Base-by-base conservation (phyloP, 75 land plant species). In the Sequoiadendron giganteum region DNA sequence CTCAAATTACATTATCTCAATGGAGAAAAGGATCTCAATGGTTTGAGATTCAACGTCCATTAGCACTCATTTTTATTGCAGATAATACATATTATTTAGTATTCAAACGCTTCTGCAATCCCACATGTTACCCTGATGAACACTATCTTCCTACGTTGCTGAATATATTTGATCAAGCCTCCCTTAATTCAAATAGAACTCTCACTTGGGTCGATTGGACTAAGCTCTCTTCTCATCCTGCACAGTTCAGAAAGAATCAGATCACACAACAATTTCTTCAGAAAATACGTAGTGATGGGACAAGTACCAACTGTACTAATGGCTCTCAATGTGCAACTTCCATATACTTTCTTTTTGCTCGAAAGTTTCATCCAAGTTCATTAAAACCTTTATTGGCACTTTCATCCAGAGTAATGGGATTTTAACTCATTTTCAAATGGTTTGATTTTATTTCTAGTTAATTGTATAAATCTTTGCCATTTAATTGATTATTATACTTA, bases 181-280 rank as follows among this genome's bases (percentile, higher is more conserved):
- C 90, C 3, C 34, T 55, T 72, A 90, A 86, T 78, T 89, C 97
- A 1, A 95, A 90, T 61, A 87, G 94, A 65, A 95, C 89, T 54
- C 88, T 96, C 72, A 96, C 97, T 3, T 94, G 95, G 90, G 97
- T 95, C 34, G 95, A 95, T 61, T 96, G 97, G 97, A 93, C 94
- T 0, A 73, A 88, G 19, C 91, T 92, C 15, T 95, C 94, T 18
- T 90, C 94, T 21, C 94, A 93, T 39, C 93, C 93, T 5, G 93
- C 89, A 2, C 89, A 56, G 78, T 93, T 86, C 84, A 87, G 89
- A 21, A 40, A 10, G 13, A 39, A 86, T 56, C 84, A 93, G 65
- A 82, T 90, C 28, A 93, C 89, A 1, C 83, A 84, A 48, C 83
- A 85, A n/a, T 92, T 92, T 55, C 81, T 91, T 36, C 34, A 83